Conservation (phyloP, 257 asterid genomes). For the Primulina tabacum region DNA sequence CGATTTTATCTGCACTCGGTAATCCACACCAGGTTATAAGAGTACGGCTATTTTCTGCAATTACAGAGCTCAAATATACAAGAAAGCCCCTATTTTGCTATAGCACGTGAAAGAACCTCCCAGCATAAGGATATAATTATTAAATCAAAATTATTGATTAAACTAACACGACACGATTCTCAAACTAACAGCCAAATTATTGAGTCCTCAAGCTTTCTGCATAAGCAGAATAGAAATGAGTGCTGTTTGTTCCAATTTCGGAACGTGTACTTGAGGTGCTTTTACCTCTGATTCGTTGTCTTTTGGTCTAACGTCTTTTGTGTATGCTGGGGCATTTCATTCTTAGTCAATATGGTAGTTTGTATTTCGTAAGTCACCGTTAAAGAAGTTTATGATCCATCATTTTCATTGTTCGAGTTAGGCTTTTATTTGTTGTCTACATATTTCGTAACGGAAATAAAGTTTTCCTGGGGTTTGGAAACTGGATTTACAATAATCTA, state of each 20-base stretch:
- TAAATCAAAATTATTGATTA: not conserved
- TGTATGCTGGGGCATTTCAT: not conserved
- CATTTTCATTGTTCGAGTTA: slow-evolving; percentile 5
- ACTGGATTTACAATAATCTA: slow-evolving; percentile 12
- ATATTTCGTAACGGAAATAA: not conserved
- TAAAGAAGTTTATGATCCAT: not conserved
- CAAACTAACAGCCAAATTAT: slow-evolving; percentile 10
- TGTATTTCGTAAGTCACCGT: not conserved
- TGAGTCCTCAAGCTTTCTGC: slow-evolving; percentile 8
- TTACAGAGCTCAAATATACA: too few species aligned
- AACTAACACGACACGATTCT: slow-evolving; percentile 6
- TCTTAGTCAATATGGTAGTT: not conserved
- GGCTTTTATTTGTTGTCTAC: not conserved
- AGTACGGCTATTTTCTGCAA: not conserved
- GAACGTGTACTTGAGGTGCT: slow-evolving; percentile 19
- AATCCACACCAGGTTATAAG: not conserved
- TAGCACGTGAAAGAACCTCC: not conserved
- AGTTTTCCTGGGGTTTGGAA: slow-evolving; percentile 1
- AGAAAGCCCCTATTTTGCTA: not conserved
- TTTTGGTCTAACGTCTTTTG: slow-evolving; percentile 1
- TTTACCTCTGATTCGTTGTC: slow-evolving; percentile 9
- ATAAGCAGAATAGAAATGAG: slow-evolving; percentile 7
- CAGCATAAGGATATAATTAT: not conserved
- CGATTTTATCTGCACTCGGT: not conserved
- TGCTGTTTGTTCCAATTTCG: slow-evolving; percentile 7